These are phyloP conservation scores for Dactylellina leptospora DNA, from an alignment of 2,329 filamentous ascomycete genomes.

Conservation along the genomic window DNA sequence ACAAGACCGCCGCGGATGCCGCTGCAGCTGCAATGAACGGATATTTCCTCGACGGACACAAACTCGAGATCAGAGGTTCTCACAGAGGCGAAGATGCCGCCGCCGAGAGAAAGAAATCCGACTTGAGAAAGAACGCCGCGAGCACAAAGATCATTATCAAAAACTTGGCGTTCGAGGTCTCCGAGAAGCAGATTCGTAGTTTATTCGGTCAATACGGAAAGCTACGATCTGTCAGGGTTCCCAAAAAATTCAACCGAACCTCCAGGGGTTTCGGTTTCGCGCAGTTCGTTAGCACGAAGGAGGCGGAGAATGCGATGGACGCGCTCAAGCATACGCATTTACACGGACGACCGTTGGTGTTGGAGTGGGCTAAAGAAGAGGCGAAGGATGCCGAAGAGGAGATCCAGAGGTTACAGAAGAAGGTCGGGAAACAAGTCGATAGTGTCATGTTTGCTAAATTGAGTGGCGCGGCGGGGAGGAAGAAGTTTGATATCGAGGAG, in stretches of 20 bases:
- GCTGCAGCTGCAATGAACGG: conserved; percentile 89
- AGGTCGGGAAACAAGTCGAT: conserved; percentile 87
- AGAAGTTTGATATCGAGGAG: conserved; percentile 85
- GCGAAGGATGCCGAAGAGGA: conserved; percentile 92
- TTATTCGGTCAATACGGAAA: conserved; percentile 79
- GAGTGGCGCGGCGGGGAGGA: conserved; percentile 77
- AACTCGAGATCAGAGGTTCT: conserved; percentile 82
- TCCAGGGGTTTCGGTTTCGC: conserved; percentile 96
- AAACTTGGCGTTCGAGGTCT: conserved; percentile 94
- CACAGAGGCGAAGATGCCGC: conserved; percentile 88
- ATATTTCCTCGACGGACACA: conserved; percentile 84
- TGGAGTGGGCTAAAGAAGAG: conserved; percentile 91
- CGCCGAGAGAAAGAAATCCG: conserved; percentile 82
- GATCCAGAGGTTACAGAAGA: conserved; percentile 96
- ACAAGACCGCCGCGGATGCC: conserved; percentile 78
- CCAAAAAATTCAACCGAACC: conserved; percentile 89
- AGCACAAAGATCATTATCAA: conserved; percentile 94
- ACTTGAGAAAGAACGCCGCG: conserved; percentile 81
- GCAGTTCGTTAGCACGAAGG: conserved; percentile 88
- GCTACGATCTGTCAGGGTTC: conserved; percentile 88
- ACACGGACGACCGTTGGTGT: conserved; percentile 83
- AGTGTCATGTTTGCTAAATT: conserved; percentile 90
- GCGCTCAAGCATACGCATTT: conserved; percentile 92
- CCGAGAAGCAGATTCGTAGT: conserved; percentile 84
- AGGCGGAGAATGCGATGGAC: conserved; percentile 89